phyloP scores from a whole-genome alignment of 345 rosid genomes.

The Trapa bicornis region DNA sequence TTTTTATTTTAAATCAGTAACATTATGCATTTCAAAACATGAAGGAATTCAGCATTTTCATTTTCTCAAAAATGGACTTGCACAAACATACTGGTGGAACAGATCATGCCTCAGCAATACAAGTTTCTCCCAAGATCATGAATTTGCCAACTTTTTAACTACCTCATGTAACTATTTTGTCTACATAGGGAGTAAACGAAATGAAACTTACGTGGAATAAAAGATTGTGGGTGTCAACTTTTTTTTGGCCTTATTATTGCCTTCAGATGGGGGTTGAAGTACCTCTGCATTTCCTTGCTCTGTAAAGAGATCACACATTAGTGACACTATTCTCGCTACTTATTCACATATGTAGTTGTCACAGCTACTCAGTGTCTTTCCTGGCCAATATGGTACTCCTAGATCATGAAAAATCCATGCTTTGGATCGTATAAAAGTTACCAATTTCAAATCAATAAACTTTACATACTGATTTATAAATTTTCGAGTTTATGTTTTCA shows the following conservation, averaged over 20 bases:
- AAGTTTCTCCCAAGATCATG: not conserved
- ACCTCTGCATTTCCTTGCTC: slow-evolving; percentile 22
- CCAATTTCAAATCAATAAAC: not conserved
- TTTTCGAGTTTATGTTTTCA: not conserved
- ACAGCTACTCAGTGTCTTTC: not conserved
- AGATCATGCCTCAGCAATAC: not conserved
- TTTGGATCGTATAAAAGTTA: not conserved
- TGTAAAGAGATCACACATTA: slow-evolving; percentile 8
- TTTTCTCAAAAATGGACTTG: not conserved
- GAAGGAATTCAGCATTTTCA: not conserved
- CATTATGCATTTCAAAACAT: not conserved
- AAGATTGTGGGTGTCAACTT: slow-evolving; percentile 45
- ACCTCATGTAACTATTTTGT: not conserved
- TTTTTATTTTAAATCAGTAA: not conserved
- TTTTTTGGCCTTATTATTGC: slow-evolving; percentile 31
- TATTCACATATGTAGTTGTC: not conserved
- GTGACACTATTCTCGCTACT: not conserved
- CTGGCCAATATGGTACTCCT: too few relatives aligned
- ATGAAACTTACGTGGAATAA: slow-evolving; percentile 62
- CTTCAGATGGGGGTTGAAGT: slow-evolving; percentile 21
- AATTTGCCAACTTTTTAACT: not conserved
- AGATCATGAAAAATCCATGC: not conserved
- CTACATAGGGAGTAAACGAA: not conserved
- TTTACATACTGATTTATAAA: not conserved
- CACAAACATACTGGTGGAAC: not conserved